phyloP scores from a whole-genome alignment of 2,329 filamentous ascomycete species.

The Pseudomassariella vexata region DNA sequence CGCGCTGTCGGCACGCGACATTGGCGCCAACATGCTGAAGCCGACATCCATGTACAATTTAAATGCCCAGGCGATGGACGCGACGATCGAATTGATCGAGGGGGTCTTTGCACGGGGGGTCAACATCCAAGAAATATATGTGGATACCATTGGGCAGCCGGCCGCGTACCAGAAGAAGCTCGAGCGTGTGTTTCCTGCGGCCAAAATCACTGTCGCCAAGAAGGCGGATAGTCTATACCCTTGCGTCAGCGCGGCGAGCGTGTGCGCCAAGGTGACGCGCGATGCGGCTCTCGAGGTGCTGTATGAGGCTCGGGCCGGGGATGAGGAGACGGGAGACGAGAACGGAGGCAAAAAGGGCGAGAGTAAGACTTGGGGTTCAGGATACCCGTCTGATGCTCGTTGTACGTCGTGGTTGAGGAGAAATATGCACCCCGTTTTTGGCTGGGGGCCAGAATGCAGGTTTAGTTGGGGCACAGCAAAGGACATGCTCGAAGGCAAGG shows the following conservation, averaged over 20 bases:
- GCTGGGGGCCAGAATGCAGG: constrained; percentile 87
- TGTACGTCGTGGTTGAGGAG: constrained; percentile 75
- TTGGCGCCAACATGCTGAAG: constrained; percentile 71
- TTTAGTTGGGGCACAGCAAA: constrained; percentile 97
- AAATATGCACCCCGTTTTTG: constrained; percentile 91
- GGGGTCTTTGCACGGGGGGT: constrained; percentile 72
- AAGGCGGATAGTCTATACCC: constrained; percentile 93
- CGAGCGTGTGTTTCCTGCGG: constrained; percentile 74
- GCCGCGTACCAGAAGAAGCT: constrained; percentile 78
- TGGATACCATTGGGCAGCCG: constrained; percentile 88
- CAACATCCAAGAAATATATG: constrained; percentile 83
- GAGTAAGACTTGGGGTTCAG: constrained; percentile 72
- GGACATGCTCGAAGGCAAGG: constrained; percentile 81
- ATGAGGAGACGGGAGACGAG: constrained; percentile 16
- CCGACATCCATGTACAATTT: constrained; percentile 71
- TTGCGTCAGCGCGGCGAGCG: constrained; percentile 86
- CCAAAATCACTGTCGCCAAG: constrained; percentile 71
- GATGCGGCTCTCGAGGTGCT: constrained; percentile 83
- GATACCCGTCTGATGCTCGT: constrained; percentile 83
- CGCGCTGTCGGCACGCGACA: constrained; percentile 77
- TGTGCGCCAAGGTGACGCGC: constrained; percentile 92
- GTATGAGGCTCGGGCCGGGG: constrained; percentile 48
- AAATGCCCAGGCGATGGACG: constrained; percentile 92
- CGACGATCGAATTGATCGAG: constrained; percentile 76
- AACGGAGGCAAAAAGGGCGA: constrained; percentile 27